Conservation (phyloP, 345 rosid species). For the Populus tremula region DNA sequence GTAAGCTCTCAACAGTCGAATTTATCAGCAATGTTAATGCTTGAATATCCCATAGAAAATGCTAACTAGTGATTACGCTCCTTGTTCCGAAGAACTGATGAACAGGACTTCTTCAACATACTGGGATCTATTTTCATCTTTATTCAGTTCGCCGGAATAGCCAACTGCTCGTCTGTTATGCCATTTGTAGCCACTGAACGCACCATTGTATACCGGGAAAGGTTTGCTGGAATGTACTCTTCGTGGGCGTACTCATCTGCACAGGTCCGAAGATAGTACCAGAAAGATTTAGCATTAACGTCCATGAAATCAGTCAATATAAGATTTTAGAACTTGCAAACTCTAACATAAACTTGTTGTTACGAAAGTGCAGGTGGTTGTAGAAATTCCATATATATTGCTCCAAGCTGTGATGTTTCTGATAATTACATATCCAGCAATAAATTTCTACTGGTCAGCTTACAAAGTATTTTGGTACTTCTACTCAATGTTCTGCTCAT, state of each 20-base stretch:
- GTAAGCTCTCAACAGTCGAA: constrained; percentile 19
- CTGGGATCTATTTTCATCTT: constrained; percentile 45
- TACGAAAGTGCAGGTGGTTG: constrained; percentile 25
- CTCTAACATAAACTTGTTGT: background rate
- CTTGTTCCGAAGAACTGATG: constrained; percentile 32
- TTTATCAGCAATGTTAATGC: background rate
- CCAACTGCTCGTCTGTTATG: constrained; percentile 43
- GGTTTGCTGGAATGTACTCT: constrained; percentile 59
- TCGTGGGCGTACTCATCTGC: constrained; percentile 57
- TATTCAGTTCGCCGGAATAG: constrained; percentile 35
- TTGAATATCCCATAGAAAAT: background rate
- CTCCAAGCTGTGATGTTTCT: constrained; percentile 35
- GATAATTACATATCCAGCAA: constrained; percentile 38
- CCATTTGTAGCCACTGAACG: constrained; percentile 46
- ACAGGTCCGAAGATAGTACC: constrained; percentile 38
- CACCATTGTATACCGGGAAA: constrained; percentile 52
- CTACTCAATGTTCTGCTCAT: constrained; percentile 38
- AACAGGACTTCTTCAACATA: constrained; percentile 52
- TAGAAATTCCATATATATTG: constrained; percentile 46
- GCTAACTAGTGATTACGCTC: background rate
- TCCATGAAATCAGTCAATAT: no score
- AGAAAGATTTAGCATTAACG: background rate
- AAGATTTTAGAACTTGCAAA: no score
- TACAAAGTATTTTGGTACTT: constrained; percentile 45
- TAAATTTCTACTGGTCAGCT: constrained; percentile 36